phyloP scores from a whole-genome alignment of 768 basidiomycete species.

The Udeniomyces megalosporus region DNA sequence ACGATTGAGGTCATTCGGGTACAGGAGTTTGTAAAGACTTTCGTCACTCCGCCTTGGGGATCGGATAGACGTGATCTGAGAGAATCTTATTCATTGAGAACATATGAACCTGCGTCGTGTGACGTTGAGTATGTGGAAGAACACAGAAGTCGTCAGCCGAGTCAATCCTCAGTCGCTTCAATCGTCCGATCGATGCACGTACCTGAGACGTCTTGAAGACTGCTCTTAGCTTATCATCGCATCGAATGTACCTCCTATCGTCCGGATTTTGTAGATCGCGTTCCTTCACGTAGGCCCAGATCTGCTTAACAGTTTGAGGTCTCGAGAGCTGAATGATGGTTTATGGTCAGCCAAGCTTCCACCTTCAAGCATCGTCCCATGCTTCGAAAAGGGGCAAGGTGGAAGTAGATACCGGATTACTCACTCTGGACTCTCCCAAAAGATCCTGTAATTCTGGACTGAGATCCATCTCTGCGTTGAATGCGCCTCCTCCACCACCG shows the following conservation, averaged over 20 bases:
- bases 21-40: background rate
- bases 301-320: constrained; percentile 5
- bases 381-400: background rate
- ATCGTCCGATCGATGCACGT: constrained; percentile 19
- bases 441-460: constrained; percentile 24
- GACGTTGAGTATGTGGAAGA: background rate
- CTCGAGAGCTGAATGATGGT: background rate
- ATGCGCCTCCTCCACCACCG: constrained; percentile 19
- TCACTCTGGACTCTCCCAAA: constrained; percentile 38
- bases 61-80: background rate
- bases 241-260: constrained; percentile 70
- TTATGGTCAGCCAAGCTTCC: no score
- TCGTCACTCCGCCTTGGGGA: background rate
- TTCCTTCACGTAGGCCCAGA: constrained; percentile 10
- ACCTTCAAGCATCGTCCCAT: no score
- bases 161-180: no score
- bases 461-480: constrained; percentile 37
- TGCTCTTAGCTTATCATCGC: constrained; percentile 53
- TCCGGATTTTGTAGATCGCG: constrained; percentile 45
- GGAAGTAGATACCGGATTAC: constrained; percentile 28
- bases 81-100: constrained; percentile 9
- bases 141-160: constrained; percentile 45
- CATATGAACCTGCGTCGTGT: background rate
- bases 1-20: background rate
- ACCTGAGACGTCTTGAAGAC: constrained; percentile 62